phyloP scores from a whole-genome alignment of 176 grass and related monocot genomes.

The Melocanna baccifera region DNA sequence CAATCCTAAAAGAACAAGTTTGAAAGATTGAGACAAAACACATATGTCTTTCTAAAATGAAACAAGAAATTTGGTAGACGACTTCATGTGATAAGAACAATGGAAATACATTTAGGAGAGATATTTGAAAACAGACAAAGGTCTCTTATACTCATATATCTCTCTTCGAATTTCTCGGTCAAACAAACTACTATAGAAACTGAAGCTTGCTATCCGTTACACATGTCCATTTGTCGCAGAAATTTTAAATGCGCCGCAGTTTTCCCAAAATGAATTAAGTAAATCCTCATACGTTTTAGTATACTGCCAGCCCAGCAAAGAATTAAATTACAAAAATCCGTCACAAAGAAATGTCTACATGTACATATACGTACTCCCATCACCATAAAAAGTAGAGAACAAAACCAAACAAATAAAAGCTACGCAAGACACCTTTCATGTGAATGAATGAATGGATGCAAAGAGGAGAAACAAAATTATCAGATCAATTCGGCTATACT shows the following conservation, averaged over 20 bases:
- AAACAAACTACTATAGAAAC: constrained; percentile 35
- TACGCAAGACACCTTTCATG: not conserved
- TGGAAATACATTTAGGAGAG: not conserved
- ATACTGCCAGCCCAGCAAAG: not conserved
- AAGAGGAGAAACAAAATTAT: not conserved
- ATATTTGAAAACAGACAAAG: not conserved
- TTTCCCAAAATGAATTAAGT: constrained; percentile 13
- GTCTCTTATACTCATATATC: not conserved
- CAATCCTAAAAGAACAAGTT: not conserved
- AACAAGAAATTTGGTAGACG: not conserved
- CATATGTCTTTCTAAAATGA: not conserved
- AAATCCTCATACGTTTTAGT: constrained; percentile 22
- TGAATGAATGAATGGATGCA: not conserved
- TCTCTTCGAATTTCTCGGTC: not conserved
- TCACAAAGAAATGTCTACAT: not conserved
- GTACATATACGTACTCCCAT: not conserved
- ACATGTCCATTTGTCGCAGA: constrained; percentile 7
- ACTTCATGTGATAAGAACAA: constrained; percentile 3
- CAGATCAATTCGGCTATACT: not conserved
- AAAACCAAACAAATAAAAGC: constrained; percentile 2
- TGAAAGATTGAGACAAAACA: not conserved
- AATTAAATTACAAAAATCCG: constrained; percentile 34
- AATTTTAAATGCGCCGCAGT: not conserved
- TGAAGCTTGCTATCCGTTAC: constrained; percentile 29
- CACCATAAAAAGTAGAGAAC: not conserved